These are phyloP conservation scores for Dryadomyces quercus-mongolicae DNA, from an alignment of 2,329 filamentous ascomycete genomes.

Conservation along the genomic window DNA sequence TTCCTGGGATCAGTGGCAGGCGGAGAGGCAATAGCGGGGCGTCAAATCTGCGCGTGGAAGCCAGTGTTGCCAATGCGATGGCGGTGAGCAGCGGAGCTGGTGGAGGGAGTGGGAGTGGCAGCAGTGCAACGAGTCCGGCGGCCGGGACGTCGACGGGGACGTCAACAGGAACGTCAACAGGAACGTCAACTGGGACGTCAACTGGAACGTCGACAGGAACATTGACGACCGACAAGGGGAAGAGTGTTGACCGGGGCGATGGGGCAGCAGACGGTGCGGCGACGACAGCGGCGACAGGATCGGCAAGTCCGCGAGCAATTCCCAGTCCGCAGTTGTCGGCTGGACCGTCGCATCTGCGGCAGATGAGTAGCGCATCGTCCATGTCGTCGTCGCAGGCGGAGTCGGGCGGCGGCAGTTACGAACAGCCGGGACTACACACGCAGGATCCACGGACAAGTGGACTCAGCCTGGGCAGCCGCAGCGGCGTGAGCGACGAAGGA, in stretches of 20 bases:
- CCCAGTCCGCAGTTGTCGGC: constrained; percentile 38
- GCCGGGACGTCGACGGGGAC: background rate
- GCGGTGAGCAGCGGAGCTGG: constrained; percentile 19
- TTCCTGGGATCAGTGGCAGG: constrained; percentile 42
- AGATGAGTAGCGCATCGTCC: constrained; percentile 81
- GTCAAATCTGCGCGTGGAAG: constrained; percentile 47
- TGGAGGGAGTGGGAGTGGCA: background rate
- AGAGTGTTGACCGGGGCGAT: constrained; percentile 51
- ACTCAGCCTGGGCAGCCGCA: constrained; percentile 34
- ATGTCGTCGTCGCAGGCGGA: constrained; percentile 66
- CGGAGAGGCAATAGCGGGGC: constrained; percentile 46
- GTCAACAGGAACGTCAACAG: too few relatives aligned
- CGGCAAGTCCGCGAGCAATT: constrained; percentile 22
- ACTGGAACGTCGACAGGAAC: constrained; percentile 15
- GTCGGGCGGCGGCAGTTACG: constrained; percentile 44
- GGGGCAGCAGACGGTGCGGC: constrained; percentile 20
- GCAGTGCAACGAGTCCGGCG: constrained; percentile 16
- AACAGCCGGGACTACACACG: constrained; percentile 20
- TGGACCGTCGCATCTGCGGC: constrained; percentile 60
- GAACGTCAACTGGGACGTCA: background rate
- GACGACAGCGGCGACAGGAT: constrained; percentile 31
- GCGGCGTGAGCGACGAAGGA: constrained; percentile 25
- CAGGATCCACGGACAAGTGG: constrained; percentile 42
- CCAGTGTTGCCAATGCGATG: constrained; percentile 33
- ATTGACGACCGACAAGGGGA: constrained; percentile 41